Conservation (phyloP, 306 rosid genomes). For the Quercus wislizeni region DNA sequence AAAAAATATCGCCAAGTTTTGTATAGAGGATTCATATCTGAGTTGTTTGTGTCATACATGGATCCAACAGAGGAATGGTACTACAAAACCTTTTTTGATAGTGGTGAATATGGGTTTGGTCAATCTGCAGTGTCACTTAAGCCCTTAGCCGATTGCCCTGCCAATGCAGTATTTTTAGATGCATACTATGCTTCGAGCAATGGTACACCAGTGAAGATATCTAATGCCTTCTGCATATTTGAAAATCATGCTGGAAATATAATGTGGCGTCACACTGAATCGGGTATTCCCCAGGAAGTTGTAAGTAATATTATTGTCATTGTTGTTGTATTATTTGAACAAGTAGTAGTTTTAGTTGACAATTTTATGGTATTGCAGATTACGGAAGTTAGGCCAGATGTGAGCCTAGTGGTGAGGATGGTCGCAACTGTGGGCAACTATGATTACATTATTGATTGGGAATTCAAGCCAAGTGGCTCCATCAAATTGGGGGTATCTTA, state of each 20-base stretch:
- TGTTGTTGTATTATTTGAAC: background rate
- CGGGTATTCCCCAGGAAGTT: constrained; percentile 12
- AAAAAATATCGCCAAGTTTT: constrained; percentile 39
- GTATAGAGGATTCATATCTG: constrained; percentile 58
- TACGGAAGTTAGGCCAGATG: no score
- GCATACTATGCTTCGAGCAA: constrained; percentile 34
- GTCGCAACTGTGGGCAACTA: no score
- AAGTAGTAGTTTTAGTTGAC: no score
- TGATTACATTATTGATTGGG: no score
- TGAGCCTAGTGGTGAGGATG: no score
- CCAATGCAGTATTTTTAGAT: constrained; percentile 52
- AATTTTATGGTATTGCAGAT: no score
- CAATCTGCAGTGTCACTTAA: constrained; percentile 41
- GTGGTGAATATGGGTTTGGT: constrained; percentile 59
- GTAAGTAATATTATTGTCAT: background rate
- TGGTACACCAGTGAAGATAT: constrained; percentile 39
- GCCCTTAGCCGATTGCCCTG: constrained; percentile 51
- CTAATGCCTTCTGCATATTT: constrained; percentile 60
- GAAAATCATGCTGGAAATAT: constrained; percentile 47
- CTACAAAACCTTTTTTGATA: constrained; percentile 45
- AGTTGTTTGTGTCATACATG: constrained; percentile 60
- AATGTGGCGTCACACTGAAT: constrained; percentile 73
- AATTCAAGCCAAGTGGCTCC: no score
- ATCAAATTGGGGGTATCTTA: no score
- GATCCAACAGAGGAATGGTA: constrained; percentile 65